Evolutionary conservation across 306 rosid genomes (phyloP), one percentile per base, ranked within the genome.

Genomic region (Vigna angularis): DNA sequence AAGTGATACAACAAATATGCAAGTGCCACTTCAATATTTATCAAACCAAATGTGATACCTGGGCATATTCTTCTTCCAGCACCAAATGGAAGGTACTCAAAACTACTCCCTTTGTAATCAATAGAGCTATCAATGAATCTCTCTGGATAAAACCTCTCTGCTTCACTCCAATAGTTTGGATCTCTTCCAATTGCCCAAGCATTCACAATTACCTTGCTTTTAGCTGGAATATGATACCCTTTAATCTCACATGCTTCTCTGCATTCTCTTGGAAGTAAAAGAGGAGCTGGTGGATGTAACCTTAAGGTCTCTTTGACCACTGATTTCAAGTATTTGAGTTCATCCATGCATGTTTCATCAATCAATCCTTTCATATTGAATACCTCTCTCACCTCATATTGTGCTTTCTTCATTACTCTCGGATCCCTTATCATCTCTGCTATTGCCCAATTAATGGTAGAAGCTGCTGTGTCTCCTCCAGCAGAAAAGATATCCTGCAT

Each of bases 1-100:
- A 80, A 80, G 52, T 73, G 79, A 36, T 45, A 80, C 45, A 80
- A 40, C 73, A 72, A 38, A 55, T 17, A 20, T 32, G 81, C 83
- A 44, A 84, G 50, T 0, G 74, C 18, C 74, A 73, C 0, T 68
- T 80, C 83, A 51, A 80, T 47, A 44, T 10, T 65, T 1, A 50
- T 4, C 1, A 73, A 30, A 48, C 83, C 79, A 5, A 34, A 34
- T 30, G 34, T 30, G 34, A 7, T 70, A 0, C 77, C 50, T 11
- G 50, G 50, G 50, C 83, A 20, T 22, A 56, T 56, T 56, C 62
- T 56, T 20, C 62, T 56, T 20, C 62, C 62, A 22, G 5, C 58
- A 7, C 58, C 58, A 52, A 52, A 52, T 52, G 58, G 58, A 17
- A 52, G 7, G 26, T 17, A 56, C 11, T 56, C 62, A 56, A 56